These are phyloP conservation scores for Puccinia sorghi DNA, from an alignment of 1,284 basidiomycete genomes.

Conservation along the genomic window DNA sequence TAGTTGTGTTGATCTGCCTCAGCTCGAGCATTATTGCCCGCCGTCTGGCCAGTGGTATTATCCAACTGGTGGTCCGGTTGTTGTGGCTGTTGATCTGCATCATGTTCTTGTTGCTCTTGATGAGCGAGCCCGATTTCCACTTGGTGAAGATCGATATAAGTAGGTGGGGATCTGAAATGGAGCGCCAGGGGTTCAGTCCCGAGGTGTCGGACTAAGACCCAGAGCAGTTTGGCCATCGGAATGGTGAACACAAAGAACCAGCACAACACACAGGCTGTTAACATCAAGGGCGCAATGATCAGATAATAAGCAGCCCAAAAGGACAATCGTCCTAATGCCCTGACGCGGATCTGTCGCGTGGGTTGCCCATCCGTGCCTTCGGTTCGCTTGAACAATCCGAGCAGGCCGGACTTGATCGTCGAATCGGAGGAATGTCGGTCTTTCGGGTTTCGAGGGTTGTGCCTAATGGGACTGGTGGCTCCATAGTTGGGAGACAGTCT, in stretches of 20 bases:
- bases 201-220: constrained; percentile 85
- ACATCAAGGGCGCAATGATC: constrained; percentile 84
- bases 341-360: constrained; percentile 56
- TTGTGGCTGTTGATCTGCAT: not conserved
- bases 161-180: constrained; percentile 83
- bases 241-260: constrained; percentile 92
- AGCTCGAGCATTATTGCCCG: constrained; percentile 52
- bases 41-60: constrained; percentile 43
- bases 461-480: constrained; percentile 26
- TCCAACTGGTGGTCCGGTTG: constrained; percentile 44
- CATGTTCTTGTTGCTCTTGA: constrained; percentile 55
- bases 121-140: constrained; percentile 53
- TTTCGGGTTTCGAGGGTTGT: constrained; percentile 49
- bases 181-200: constrained; percentile 78
- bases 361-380: constrained; percentile 53
- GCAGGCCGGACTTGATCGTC: constrained; percentile 35
- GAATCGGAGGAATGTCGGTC: constrained; percentile 54
- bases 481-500: constrained; percentile 29
- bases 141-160: constrained; percentile 59
- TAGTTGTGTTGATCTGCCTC: constrained; percentile 51
- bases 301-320: constrained; percentile 77
- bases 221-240: constrained; percentile 96
- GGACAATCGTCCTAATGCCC: constrained; percentile 63
- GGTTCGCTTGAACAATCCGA: constrained; percentile 56
- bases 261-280: constrained; percentile 80